Evolutionary conservation across 768 basidiomycete genomes (phyloP).

Genomic region (Tylopilus sp.): DNA sequence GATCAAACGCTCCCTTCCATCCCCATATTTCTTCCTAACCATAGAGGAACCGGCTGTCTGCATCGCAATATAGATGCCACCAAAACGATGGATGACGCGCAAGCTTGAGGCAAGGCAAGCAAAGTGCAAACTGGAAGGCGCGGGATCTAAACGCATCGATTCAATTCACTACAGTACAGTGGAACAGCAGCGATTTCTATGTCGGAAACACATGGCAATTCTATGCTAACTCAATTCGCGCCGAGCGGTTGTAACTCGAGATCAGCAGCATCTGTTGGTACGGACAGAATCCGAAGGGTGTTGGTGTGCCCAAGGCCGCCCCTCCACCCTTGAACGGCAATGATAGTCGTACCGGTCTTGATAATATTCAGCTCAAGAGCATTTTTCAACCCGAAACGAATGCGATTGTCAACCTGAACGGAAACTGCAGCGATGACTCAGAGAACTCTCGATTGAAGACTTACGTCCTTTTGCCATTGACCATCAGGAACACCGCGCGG

Average conservation of each 20-base stretch:
- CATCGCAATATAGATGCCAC: no score
- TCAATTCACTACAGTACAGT: constrained; percentile 1
- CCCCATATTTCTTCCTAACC: no score
- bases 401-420: constrained; percentile 78
- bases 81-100: no score
- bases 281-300: constrained; percentile 79
- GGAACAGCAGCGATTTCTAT: constrained; percentile 11
- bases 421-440: constrained; percentile 5
- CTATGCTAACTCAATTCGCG: constrained; percentile 15
- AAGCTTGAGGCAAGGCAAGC: no score
- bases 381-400: constrained; percentile 81
- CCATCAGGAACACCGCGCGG: constrained; percentile 82
- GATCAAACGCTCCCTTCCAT: neutral
- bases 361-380: constrained; percentile 85
- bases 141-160: neutral
- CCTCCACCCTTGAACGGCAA: constrained; percentile 99
- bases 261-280: constrained; percentile 79
- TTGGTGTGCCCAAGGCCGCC: constrained; percentile 96
- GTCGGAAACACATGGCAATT: constrained; percentile 1
- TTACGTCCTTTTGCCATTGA: constrained; percentile 97
- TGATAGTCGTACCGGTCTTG: constrained; percentile 81
- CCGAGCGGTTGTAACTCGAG: constrained; percentile 67
- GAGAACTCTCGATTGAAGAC: constrained; percentile 22
- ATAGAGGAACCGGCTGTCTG: no score
- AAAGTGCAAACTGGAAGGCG: neutral